A percentile compares a stretch with the other conserved stretches of the same genome.
Evolutionary conservation across 2,329 filamentous ascomycete genomes (phyloP).

Genomic region (Aspergillus melleus): DNA sequence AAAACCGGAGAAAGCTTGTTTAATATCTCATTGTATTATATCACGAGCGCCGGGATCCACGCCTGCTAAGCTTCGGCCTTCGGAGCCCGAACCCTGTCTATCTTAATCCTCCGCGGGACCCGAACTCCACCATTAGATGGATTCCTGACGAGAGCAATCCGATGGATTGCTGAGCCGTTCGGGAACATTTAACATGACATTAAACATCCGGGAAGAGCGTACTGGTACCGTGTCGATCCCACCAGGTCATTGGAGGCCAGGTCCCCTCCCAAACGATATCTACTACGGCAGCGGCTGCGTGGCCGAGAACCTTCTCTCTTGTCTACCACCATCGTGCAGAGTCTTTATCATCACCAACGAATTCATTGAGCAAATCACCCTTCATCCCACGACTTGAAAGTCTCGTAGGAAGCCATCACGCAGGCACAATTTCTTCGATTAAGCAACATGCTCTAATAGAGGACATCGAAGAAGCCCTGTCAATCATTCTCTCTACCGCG

Average conservation of each 20-base stretch:
- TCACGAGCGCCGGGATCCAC: not conserved
- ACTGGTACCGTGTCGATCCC: not conserved
- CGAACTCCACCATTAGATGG: not conserved
- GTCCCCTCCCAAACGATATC: not conserved
- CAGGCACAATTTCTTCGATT: slow-evolving; percentile 3
- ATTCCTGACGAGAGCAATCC: too few species aligned
- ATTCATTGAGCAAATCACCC: not conserved
- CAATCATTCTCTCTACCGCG: not conserved
- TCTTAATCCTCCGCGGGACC: not conserved
- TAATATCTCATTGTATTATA: too few species aligned
- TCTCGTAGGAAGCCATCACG: not conserved
- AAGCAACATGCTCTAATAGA: not conserved
- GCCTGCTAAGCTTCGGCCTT: not conserved
- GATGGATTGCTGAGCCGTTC: too few species aligned
- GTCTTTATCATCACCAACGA: slow-evolving; percentile 6
- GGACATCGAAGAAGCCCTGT: not conserved
- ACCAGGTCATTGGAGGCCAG: not conserved
- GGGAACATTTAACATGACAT: too few species aligned
- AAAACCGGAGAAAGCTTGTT: too few species aligned
- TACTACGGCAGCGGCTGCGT: slow-evolving; percentile 5
- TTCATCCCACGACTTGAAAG: not conserved
- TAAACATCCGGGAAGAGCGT: too few species aligned
- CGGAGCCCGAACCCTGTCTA: not conserved
- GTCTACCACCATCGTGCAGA: not conserved
- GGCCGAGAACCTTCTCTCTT: not conserved